Evolutionary conservation across 345 rosid genomes (phyloP).

Genomic region (Citrus glauca): DNA sequence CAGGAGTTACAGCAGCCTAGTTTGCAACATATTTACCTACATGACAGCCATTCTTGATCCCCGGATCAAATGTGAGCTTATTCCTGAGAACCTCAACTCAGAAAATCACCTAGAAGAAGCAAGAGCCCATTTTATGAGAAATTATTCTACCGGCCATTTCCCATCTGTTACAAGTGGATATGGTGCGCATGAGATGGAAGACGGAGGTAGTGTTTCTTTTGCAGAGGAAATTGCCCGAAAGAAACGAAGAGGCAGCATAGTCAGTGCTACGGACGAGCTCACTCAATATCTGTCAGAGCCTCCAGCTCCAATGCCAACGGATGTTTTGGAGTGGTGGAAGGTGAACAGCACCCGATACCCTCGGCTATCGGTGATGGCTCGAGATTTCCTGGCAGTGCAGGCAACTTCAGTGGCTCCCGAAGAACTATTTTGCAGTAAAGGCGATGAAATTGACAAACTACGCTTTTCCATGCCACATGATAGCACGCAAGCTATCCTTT

Average conservation of each 20-base stretch:
- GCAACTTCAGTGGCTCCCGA: slow-evolving; percentile 79
- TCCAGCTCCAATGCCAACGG: slow-evolving; percentile 77
- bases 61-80: slow-evolving; percentile 78
- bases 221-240: slow-evolving; percentile 91
- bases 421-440: slow-evolving; percentile 67
- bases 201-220: slow-evolving; percentile 73
- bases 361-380: slow-evolving; percentile 77
- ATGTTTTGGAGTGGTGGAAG: slow-evolving; percentile 96
- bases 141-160: slow-evolving; percentile 64
- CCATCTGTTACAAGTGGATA: slow-evolving; percentile 50
- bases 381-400: slow-evolving; percentile 81
- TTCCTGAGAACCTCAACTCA: slow-evolving; percentile 69
- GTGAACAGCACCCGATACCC: slow-evolving; percentile 81
- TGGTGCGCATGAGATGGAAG: slow-evolving; percentile 71
- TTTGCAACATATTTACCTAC: slow-evolving; percentile 76
- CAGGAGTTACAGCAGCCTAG: slow-evolving; percentile 62
- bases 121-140: slow-evolving; percentile 63
- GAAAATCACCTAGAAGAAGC: slow-evolving; percentile 85
- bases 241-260: slow-evolving; percentile 80
- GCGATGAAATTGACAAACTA: slow-evolving; percentile 71
- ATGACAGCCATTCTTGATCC: slow-evolving; percentile 91
- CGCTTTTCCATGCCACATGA: slow-evolving; percentile 70
- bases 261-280: slow-evolving; percentile 70
- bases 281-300: slow-evolving; percentile 89
- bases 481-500: slow-evolving; percentile 62